Conservation (phyloP, 2,329 filamentous ascomycete species). For the Coniochaeta ligniaria region DNA sequence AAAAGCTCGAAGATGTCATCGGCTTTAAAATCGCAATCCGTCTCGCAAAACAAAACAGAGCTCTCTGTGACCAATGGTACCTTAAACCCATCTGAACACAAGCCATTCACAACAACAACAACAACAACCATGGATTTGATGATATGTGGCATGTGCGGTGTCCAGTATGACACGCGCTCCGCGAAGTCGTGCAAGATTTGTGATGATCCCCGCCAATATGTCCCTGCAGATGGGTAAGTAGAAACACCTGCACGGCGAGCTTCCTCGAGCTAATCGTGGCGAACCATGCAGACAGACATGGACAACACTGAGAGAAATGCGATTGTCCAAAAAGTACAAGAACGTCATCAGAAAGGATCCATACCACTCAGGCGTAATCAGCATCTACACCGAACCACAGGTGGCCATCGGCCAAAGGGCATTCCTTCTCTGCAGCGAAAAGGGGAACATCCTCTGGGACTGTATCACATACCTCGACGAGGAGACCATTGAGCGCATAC, state of each 20-base stretch:
- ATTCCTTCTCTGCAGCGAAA: conserved; percentile 56
- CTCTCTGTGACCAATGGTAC: too few relatives aligned
- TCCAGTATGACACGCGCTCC: too few relatives aligned
- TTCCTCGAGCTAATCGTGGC: too few relatives aligned
- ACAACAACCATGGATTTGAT: too few relatives aligned
- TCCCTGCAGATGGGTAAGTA: conserved; percentile 25
- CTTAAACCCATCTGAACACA: too few relatives aligned
- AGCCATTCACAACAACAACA: too few relatives aligned
- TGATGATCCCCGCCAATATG: conserved; percentile 66
- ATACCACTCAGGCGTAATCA: conserved; percentile 33
- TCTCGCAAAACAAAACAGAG: too few relatives aligned
- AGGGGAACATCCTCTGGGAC: conserved; percentile 76
- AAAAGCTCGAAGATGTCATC: too few relatives aligned
- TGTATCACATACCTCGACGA: conserved; percentile 63
- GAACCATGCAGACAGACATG: conserved; percentile 53
- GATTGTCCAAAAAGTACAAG: neutral
- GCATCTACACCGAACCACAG: conserved; percentile 44
- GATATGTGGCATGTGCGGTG: too few relatives aligned
- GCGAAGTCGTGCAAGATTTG: conserved; percentile 40
- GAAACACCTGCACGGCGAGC: too few relatives aligned
- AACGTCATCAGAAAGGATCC: conserved; percentile 47
- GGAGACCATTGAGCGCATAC: conserved; percentile 51
- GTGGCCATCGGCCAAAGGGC: conserved; percentile 71
- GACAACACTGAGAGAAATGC: conserved; percentile 47
- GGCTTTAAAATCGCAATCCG: too few relatives aligned